phyloP scores from a whole-genome alignment of 108 stramenopile species.

The Cyclostephanos tholiformis region DNA sequence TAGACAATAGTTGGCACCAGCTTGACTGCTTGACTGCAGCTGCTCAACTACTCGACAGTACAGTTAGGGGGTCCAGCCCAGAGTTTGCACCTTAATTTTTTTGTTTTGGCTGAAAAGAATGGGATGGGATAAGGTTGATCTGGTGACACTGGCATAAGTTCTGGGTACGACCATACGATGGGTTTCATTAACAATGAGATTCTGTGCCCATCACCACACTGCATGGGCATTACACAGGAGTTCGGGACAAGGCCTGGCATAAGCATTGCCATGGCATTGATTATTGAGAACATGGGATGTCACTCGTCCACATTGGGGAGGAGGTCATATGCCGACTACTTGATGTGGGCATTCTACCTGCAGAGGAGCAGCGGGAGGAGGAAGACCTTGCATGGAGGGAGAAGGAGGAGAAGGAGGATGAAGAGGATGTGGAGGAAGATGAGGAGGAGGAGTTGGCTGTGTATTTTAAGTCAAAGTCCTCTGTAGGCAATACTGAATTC shows the following conservation, averaged over 20 bases:
- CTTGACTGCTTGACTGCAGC: too few species aligned
- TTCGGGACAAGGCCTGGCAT: slow-evolving; percentile 74
- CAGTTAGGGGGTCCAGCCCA: too few species aligned
- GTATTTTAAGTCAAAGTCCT: too few species aligned
- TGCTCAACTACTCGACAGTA: too few species aligned
- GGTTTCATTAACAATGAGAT: slow-evolving; percentile 44
- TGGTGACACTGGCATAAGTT: slow-evolving; percentile 29
- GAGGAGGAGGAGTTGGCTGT: too few species aligned
- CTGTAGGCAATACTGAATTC: too few species aligned
- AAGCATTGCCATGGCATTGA: slow-evolving; percentile 59
- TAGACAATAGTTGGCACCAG: too few species aligned
- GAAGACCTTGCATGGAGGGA: slow-evolving; percentile 31
- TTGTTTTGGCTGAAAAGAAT: too few species aligned
- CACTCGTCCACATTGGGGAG: slow-evolving; percentile 10
- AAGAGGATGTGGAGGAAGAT: too few species aligned
- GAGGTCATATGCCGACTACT: slow-evolving; percentile 11
- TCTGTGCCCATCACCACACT: slow-evolving; percentile 30
- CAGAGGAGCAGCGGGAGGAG: slow-evolving; percentile 38
- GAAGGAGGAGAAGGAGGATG: too few species aligned
- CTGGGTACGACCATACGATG: slow-evolving; percentile 53
- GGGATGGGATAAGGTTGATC: slow-evolving; percentile 17
- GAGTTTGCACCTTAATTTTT: too few species aligned
- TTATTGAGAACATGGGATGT: slow-evolving; percentile 74
- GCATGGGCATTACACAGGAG: slow-evolving; percentile 62
- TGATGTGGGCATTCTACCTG: slow-evolving; percentile 47